These are phyloP conservation scores for Sporothrix schenckii DNA, from an alignment of 2,329 filamentous ascomycete species.

Conservation along the genomic window DNA sequence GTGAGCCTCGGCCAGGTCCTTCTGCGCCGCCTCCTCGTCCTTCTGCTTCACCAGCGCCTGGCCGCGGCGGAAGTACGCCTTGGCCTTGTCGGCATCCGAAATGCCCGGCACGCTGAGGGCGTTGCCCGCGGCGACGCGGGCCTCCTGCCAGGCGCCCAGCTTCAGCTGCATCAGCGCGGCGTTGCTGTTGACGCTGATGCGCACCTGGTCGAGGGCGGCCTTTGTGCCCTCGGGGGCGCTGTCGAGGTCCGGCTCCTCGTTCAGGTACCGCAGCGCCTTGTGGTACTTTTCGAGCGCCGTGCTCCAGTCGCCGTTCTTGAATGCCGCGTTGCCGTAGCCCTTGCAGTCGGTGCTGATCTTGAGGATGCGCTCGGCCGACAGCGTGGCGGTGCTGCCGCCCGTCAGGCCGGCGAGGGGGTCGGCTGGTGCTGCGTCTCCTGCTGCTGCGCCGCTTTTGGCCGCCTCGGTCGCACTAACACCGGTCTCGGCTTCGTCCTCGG, in stretches of 20 bases:
- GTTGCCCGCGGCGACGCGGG: constrained; percentile 67
- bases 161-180: constrained; percentile 84
- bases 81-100: constrained; percentile 78
- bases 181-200: constrained; percentile 87
- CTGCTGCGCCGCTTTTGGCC: constrained; percentile 26
- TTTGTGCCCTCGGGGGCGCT: constrained; percentile 70
- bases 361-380: constrained; percentile 69
- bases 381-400: constrained; percentile 46
- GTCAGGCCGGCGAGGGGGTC: constrained; percentile 32
- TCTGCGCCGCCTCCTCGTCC: constrained; percentile 80
- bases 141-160: constrained; percentile 71
- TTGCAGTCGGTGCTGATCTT: constrained; percentile 85
- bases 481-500: constrained; percentile 69
- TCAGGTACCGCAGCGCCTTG: constrained; percentile 86
- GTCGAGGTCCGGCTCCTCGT: constrained; percentile 78
- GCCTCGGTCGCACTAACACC: constrained; percentile 62
- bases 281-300: constrained; percentile 88
- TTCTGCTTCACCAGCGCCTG: constrained; percentile 74
- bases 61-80: constrained; percentile 83
- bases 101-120: constrained; percentile 70
- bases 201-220: constrained; percentile 69
- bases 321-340: constrained; percentile 87
- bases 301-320: constrained; percentile 74
- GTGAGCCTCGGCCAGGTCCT: constrained; percentile 74
- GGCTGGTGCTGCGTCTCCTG: background rate